Evolutionary conservation across 228 moss, liverwort and hornwort genomes (phyloP), one percentile per base, ranked within the genome.

Genomic region (Sphagnum fallax): DNA sequence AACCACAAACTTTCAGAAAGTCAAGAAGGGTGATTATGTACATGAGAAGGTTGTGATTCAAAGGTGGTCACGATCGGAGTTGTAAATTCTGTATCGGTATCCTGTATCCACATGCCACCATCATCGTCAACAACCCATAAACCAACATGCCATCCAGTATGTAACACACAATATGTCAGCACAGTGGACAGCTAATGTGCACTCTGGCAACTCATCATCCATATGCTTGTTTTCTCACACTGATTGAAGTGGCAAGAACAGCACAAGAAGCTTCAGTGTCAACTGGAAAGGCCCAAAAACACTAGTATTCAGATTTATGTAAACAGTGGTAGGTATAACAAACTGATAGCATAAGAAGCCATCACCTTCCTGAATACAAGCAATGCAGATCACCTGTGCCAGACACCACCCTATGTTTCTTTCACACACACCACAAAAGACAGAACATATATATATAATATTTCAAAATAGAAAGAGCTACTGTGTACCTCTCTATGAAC

Each of bases 401-500:
- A 32, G 32, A 32, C 32, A 32, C 32, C 32, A 32, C 32, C 32
- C 32, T 32, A 32, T 32, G 32, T 32, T 32, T 32, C 32, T 32
- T 32, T 32, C 32, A 32, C 11, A 51, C 18, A 60, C n/a, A 2
- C 11, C 8, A 64, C 50, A 48, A 55, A 58, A n/a, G 6, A 1
- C 13, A 63, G 0, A 15, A 1, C 48, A 5, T 49, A n/a, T 51
- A 68, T 51, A 8, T 12, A 55, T 8, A 8, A 1, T 12, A 55
- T 32, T 32, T 32, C 32, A 32, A 32, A 32, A 2, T 4, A 55
- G 55, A 55, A 55, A 55, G 55, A 55, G 55, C 12, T 53, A 52
- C 15, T 15, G 51, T 67, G 61, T 87, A 95, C 95, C 92, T 90
- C 80, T 73, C 70, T 82, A 60, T 76, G 77, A 48, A 84, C 77